Base-by-base conservation (phyloP, 2,329 filamentous ascomycete species). In the Westerdykella ornata region DNA sequence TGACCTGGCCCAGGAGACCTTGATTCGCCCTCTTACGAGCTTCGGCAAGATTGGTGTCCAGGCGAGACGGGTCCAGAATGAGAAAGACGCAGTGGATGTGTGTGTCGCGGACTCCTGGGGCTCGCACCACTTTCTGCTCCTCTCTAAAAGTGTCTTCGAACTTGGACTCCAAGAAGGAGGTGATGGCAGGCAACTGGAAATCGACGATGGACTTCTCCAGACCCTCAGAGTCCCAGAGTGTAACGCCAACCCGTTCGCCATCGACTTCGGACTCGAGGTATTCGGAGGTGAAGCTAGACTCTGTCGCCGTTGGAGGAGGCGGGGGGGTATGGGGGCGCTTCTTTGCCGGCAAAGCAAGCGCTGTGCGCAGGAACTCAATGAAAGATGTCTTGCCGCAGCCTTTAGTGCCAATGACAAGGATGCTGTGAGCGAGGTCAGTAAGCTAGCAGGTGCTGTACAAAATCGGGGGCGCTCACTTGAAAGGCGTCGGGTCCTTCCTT, bases 91-190 rank as follows among this genome's bases (percentile, higher is more conserved):
- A 94, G 64, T 98, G 92, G 51, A 98, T 95, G 66, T 98, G 92
- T 38, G 90, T 96, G 71, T 98, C 92, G 63, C 88, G 86, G 50
- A 87, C 85, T 42, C 89, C 90, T 18, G 92, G 90, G 39, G 89
- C 88, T 57, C 92, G 85, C 47, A 96, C 76, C 35, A 98, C 89
- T 72, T 96, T 97, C 77, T 94, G 94, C 72, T 98, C 92, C 69
- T 98, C 92, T 37, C 81, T 81, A 63, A 98, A 94, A 0, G 92
- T 97, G 60, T 98, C 92, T 65, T 98, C 90, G 55, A 98, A 98
- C 67, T 97, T 97, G 72, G 85, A 90, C 72, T 98, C 92, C 45
- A 98, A 73, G 70, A 98, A 98, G 7, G 84, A 77, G 26, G 85
- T 83, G 73, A 97, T 89, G 63, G 94, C 88, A 46, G 89, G 81